These are phyloP conservation scores for Gracilaria domingensis DNA, from an alignment of 23 red algal species.

Conservation along the genomic window DNA sequence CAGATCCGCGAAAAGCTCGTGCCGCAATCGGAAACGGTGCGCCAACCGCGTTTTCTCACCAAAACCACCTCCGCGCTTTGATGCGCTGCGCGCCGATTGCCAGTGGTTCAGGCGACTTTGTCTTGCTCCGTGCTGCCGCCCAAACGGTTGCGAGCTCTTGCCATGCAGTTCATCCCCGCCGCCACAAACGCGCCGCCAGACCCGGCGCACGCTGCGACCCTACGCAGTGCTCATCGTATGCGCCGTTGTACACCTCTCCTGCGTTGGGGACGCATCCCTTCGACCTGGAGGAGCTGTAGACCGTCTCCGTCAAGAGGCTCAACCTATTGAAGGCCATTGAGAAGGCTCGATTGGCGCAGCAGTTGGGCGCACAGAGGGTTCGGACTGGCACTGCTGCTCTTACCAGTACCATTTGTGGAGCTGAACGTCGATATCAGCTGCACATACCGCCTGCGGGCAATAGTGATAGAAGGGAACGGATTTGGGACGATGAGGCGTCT, in stretches of 20 bases:
- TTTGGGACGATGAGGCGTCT: slow-evolving; percentile 77
- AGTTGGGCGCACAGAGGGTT: neutral
- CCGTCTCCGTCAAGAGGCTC: slow-evolving; percentile 53
- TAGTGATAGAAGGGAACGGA: slow-evolving; percentile 1
- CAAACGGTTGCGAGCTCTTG: neutral
- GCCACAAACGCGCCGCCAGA: neutral
- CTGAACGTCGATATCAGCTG: slow-evolving; percentile 57
- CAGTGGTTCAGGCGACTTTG: too few relatives aligned
- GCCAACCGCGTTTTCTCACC: too few relatives aligned
- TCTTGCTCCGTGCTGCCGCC: too few relatives aligned
- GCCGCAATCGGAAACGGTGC: too few relatives aligned
- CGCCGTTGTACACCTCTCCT: slow-evolving; percentile 72
- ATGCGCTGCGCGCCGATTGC: too few relatives aligned
- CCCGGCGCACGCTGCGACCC: neutral
- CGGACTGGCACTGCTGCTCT: neutral
- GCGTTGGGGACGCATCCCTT: slow-evolving; percentile 46
- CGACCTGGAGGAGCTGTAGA: slow-evolving; percentile 78
- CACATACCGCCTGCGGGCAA: slow-evolving; percentile 57
- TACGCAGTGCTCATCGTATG: slow-evolving; percentile 36
- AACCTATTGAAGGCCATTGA: slow-evolving; percentile 65
- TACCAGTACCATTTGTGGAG: slow-evolving; percentile 18
- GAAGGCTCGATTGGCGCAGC: slow-evolving; percentile 12
- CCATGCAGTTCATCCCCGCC: neutral
- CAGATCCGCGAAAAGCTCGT: too few relatives aligned
- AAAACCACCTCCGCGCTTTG: too few relatives aligned